Evolutionary conservation across 345 rosid species (phyloP).

Genomic region (Theobroma cacao): DNA sequence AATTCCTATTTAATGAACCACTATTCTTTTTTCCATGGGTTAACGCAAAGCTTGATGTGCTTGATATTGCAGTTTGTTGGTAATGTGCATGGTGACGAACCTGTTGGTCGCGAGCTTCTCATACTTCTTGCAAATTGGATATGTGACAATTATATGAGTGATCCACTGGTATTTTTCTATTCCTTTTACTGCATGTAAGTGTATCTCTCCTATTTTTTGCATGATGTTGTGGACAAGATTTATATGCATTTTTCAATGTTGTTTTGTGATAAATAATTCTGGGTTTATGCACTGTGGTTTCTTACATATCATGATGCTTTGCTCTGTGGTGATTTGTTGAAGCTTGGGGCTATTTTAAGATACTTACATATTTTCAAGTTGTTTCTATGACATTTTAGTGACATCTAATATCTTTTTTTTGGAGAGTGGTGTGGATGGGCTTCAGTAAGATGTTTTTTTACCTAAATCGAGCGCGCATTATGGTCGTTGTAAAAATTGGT

Average conservation of each 20-base stretch:
- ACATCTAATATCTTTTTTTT: background rate
- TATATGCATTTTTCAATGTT: background rate
- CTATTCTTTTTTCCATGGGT: background rate
- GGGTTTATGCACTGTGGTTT: background rate
- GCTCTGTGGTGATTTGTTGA: background rate
- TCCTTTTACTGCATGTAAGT: slow-evolving; percentile 9
- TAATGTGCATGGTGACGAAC: slow-evolving; percentile 96
- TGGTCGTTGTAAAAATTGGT: background rate
- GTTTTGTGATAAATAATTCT: background rate
- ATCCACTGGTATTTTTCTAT: slow-evolving; percentile 66
- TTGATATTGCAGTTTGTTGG: slow-evolving; percentile 68
- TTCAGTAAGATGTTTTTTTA: background rate
- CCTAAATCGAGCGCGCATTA: background rate
- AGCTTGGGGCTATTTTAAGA: background rate
- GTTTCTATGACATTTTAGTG: background rate
- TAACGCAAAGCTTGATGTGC: slow-evolving; percentile 16
- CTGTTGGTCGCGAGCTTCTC: slow-evolving; percentile 89
- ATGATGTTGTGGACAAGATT: background rate
- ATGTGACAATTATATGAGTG: slow-evolving; percentile 71
- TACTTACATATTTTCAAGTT: background rate
- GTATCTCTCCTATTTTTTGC: background rate
- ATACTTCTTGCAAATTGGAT: slow-evolving; percentile 86
- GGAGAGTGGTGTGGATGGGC: background rate
- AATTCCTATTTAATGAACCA: background rate
- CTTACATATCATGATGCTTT: background rate